Percentiles rank a stretch among this genome's conserved stretches.
Conservation (phyloP, 805 yeast genomes). For the Hanseniaspora thailandica region DNA sequence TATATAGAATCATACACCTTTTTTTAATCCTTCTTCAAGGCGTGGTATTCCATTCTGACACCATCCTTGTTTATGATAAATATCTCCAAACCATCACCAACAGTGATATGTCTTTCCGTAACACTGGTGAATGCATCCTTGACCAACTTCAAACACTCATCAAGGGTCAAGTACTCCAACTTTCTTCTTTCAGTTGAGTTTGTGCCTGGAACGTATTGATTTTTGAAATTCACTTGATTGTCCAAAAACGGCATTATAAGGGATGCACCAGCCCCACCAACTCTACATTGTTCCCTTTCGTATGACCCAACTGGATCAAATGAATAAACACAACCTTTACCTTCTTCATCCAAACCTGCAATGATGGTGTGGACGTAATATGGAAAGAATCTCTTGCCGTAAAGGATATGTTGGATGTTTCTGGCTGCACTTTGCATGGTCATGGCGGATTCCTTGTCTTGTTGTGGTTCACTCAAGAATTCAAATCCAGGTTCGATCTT, state of each 20-base stretch:
- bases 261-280: slow-evolving; percentile 95
- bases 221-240: slow-evolving; percentile 91
- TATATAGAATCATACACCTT: not conserved
- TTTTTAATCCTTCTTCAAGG: slow-evolving; percentile 69
- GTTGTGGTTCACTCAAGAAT: not conserved
- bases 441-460: slow-evolving; percentile 30
- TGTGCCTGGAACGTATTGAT: slow-evolving; percentile 73
- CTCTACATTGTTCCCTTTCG: slow-evolving; percentile 93
- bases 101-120: slow-evolving; percentile 96
- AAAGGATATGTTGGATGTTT: slow-evolving; percentile 75
- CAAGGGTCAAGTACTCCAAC: slow-evolving; percentile 55
- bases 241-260: slow-evolving; percentile 95
- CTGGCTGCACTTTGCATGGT: slow-evolving; percentile 71
- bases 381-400: slow-evolving; percentile 91
- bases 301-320: slow-evolving; percentile 97
- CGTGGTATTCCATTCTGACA: slow-evolving; percentile 66
- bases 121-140: slow-evolving; percentile 93
- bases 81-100: slow-evolving; percentile 92
- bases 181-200: slow-evolving; percentile 55
- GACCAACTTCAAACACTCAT: slow-evolving; percentile 77
- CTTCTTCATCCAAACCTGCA: slow-evolving; percentile 79
- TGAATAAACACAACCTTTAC: slow-evolving; percentile 89
- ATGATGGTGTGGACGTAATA: slow-evolving; percentile 89
- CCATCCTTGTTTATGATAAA: slow-evolving; percentile 89
- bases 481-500: slow-evolving; percentile 29